These are phyloP conservation scores for Diaporthe caulivora DNA, from an alignment of 2,329 filamentous ascomycete species.

Conservation along the genomic window DNA sequence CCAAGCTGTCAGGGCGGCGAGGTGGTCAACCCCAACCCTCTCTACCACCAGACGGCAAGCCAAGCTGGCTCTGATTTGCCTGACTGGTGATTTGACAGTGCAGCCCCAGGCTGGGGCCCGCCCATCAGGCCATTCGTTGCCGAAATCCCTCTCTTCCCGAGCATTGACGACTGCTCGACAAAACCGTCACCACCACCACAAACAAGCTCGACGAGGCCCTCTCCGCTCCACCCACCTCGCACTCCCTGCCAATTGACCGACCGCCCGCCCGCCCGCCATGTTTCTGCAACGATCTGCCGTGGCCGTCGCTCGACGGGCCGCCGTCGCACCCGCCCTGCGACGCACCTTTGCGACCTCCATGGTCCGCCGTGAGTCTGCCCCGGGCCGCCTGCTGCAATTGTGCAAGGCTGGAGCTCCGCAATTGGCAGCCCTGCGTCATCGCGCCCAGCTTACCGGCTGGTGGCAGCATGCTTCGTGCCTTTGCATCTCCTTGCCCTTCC, in stretches of 20 bases:
- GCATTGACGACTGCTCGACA: conserved; percentile 33
- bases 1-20: too few relatives aligned
- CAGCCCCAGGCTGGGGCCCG: conserved; percentile 11
- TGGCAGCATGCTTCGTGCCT: not conserved
- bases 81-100: conserved; percentile 25
- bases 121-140: conserved; percentile 38
- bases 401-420: conserved; percentile 43
- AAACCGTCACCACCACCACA: conserved; percentile 23
- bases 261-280: conserved; percentile 60
- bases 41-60: not conserved
- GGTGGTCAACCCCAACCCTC: not conserved
- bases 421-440: conserved; percentile 42
- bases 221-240: conserved; percentile 36
- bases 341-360: conserved; percentile 72
- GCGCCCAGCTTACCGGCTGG: not conserved
- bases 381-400: not conserved
- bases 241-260: conserved; percentile 44
- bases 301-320: conserved; percentile 71
- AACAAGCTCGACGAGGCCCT: conserved; percentile 43
- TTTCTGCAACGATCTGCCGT: conserved; percentile 74
- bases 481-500: not conserved
- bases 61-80: conserved; percentile 16
- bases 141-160: conserved; percentile 39
- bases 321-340: conserved; percentile 64
- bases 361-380: conserved; percentile 67